Percentiles rank a stretch among this genome's conserved stretches.
Conservation (phyloP, 208 protist species). For the Porcisia hertigi region DNA sequence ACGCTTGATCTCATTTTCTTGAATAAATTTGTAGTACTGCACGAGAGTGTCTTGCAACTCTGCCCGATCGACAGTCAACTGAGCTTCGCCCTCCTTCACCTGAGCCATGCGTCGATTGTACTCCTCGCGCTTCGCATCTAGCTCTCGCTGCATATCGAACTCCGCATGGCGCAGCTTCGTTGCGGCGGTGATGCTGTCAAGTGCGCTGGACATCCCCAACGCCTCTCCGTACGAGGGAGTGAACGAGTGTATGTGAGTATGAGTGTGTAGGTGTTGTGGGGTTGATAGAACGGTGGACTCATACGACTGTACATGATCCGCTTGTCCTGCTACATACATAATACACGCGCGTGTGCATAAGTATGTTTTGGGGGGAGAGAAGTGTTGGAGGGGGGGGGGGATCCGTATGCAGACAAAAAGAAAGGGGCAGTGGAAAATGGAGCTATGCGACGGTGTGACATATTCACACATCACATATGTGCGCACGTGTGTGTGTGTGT, state of each 20-base stretch:
- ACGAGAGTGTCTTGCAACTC: slow-evolving; percentile 92
- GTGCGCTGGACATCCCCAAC: slow-evolving; percentile 60
- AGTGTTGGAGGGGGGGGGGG: background rate
- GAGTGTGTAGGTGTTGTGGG: background rate
- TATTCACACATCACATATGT: background rate
- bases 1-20: slow-evolving; percentile 93
- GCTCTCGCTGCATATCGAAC: slow-evolving; percentile 85
- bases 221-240: background rate
- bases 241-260: background rate
- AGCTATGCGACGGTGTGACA: background rate
- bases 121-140: slow-evolving; percentile 86
- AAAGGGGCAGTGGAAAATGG: no score
- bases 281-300: background rate
- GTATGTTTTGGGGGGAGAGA: background rate
- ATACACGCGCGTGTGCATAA: slow-evolving; percentile 3
- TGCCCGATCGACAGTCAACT: slow-evolving; percentile 70
- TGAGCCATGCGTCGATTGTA: slow-evolving; percentile 85
- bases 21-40: slow-evolving; percentile 95
- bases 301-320: background rate
- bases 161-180: slow-evolving; percentile 84
- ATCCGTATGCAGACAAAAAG: background rate
- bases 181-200: slow-evolving; percentile 91
- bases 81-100: slow-evolving; percentile 80
- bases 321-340: background rate
- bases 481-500: no score